Base-by-base conservation (phyloP, 2,329 filamentous ascomycete species). In the Fusarium nematophilum region DNA sequence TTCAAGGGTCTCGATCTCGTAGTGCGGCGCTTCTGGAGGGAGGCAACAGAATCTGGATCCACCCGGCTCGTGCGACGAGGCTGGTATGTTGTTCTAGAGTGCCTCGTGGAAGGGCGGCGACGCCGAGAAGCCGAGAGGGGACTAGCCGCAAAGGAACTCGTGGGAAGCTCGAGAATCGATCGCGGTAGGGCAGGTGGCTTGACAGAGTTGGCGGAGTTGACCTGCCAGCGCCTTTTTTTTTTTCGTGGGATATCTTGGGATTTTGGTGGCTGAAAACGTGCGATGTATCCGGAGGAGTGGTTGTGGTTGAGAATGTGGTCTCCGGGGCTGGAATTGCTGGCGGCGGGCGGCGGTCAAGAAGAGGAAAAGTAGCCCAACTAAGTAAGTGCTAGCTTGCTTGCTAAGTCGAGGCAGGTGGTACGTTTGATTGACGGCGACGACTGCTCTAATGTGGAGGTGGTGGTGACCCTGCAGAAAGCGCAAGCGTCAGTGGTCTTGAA, bases 101-200 rank as follows among this genome's bases (percentile, higher is more conserved):
- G 48, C 44, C 44, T 47, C 44, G 45, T 55, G 52, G 49, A 62
- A 64, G 48, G 59, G 45, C 52, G 53, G 55, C 55, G 44, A 45
- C 43, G 53, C 52, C 60, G 57, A 65, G 67, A 59, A 45, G 47
- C 59, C 59, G 57, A 58, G 39, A 48, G 31, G 42, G 57, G 50
- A 29, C 61, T 62, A 64, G 61, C 52, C 44, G 34, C 37, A 58
- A 64, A 29, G 14, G 30, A 54, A 31, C 14, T 43, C 27, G 47
- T n/a, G 27, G 36, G 47, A 43, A 6, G 36, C 13, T 53, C 18
- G 46, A 43, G 44, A 57, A 52, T 23, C 9, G 46, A 42, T 57
- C 43, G 55, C 31, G 50, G 49, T 44, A n/a, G 29, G 30, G 45
- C 50, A 39, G 14, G 55, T 64, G 43, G 59, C 55, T 63, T 49